These are phyloP conservation scores for Corniculantispora saksenae DNA, from an alignment of 2,329 filamentous ascomycete genomes.

Conservation along the genomic window DNA sequence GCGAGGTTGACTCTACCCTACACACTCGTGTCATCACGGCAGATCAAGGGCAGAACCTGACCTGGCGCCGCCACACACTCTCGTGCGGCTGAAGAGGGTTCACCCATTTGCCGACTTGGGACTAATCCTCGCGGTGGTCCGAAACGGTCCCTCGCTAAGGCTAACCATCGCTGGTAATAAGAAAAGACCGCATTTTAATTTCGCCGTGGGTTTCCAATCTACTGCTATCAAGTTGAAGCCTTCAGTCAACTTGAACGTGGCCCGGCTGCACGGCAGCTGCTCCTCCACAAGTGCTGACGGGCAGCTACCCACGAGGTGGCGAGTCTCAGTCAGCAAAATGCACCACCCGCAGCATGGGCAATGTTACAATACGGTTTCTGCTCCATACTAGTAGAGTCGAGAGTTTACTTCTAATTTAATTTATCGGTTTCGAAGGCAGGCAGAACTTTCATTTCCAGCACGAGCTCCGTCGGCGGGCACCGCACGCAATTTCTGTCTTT, in stretches of 20 bases:
- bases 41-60: not conserved
- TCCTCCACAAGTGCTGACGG: constrained; percentile 13
- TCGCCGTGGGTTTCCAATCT: not conserved
- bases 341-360: constrained; percentile 8
- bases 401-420: constrained; percentile 1
- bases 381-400: not conserved
- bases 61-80: not conserved
- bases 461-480: too few relatives aligned
- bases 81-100: not conserved
- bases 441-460: too few relatives aligned
- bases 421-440: not conserved
- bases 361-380: constrained; percentile 2
- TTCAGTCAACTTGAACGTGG: constrained; percentile 7
- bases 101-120: not conserved
- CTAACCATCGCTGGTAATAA: not conserved
- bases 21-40: not conserved
- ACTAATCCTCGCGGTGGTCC: not conserved
- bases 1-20: constrained; percentile 1
- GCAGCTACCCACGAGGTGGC: not conserved
- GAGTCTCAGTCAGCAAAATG: constrained; percentile 16
- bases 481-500: too few relatives aligned
- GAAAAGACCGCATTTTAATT: not conserved
- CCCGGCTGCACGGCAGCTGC: constrained; percentile 2
- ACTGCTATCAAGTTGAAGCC: not conserved
- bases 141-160: not conserved